Evolutionary conservation across 129 eudicot species (phyloP), one percentile per base, ranked within the genome.

Genomic region (Tagetes erecta): DNA sequence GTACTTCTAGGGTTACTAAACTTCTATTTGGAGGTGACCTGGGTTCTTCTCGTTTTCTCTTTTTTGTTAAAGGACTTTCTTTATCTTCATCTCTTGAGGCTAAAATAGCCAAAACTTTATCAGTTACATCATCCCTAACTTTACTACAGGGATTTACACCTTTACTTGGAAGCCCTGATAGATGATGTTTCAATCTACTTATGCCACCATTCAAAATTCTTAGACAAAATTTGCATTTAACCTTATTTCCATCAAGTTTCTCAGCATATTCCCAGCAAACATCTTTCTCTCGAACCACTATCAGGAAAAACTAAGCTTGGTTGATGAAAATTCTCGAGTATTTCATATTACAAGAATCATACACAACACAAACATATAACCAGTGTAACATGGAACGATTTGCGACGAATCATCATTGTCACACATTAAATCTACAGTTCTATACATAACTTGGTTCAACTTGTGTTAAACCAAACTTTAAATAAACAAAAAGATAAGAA

Each of bases 221-320:
- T 13, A 78, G 82, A 78, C 98, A 93, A 85, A 93, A 93, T 78
- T 93, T 93, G 86, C 98, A 93, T 75, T 86, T 87, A 57, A 93
- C 95, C 83, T 90, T 93, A 83, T 93, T 93, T 60, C 98, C 98
- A 31, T 93, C 98, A 56, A 93, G 82, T 77, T 86, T 87, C 42
- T 93, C 98, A 30, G 96, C 98, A 73, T 93, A 90, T 77, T 90
- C 96, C 98, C 98, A 93, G 55, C 96, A 93, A 55, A 81, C 83
- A 78, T 93, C 96, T 81, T 87, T 93, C 75, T 93, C 98, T 60
- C 96, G 84, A 72, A 90, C 98, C 98, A 93, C 96, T 90, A 87
- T 38, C 56, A 38, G 42, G 41, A 64, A 36, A 67, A 78, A 75
- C 49, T 0, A 39, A 75, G 55, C 35, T 65, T n/a, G 31, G 55